Base-by-base conservation (phyloP, 2,329 filamentous ascomycete genomes). In the Botrytis sinoallii region DNA sequence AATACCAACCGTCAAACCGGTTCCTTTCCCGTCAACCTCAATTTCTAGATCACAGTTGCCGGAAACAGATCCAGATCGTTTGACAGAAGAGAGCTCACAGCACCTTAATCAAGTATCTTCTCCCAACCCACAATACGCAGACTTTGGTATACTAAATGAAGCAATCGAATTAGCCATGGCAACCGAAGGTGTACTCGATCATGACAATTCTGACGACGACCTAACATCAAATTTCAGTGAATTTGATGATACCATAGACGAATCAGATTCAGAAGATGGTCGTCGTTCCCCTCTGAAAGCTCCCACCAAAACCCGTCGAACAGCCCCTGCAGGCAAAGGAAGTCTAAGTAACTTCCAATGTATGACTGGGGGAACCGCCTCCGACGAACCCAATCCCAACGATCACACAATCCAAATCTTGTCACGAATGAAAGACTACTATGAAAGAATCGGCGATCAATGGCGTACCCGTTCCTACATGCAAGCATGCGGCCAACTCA, bases 381-480 rank as follows among this genome's bases (percentile, higher is more conserved):
- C 22, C 1, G 66, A 70, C 2, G 79, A 82, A 0, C 80, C 84
- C 20, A 93, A 92, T 77, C 93, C 93, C 0, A 98, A 98, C 80
- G 84, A 85, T 1, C 85, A 87, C 20, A 97, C 93, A 0, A 94
- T 97, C 69, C 87, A 92, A 65, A 85, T 96, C 3, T 85, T 98
- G 8, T 88, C 94, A 78, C 86, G 92, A 77, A 94, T 98, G 93
- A 87, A 89, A 60, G 87, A 91, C 71, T 92, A 95, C 81, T 97
- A 97, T 81, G 88, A 87, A 7, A 86, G 90, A 10, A 89, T 88
- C n/a, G 87, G 90, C 57, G 94, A 98, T 79, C 87, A 89, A 52
- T 98, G 93, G 92, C 89, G 94, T 4, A 87, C 87, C 0, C 84
- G 88, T 0, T 91, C 92, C 7, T 98, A 97, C 81, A 90, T 93